Evolutionary conservation across 345 rosid genomes (phyloP), one percentile per base, ranked within the genome.

Genomic region (Gossypium ekmanianum): DNA sequence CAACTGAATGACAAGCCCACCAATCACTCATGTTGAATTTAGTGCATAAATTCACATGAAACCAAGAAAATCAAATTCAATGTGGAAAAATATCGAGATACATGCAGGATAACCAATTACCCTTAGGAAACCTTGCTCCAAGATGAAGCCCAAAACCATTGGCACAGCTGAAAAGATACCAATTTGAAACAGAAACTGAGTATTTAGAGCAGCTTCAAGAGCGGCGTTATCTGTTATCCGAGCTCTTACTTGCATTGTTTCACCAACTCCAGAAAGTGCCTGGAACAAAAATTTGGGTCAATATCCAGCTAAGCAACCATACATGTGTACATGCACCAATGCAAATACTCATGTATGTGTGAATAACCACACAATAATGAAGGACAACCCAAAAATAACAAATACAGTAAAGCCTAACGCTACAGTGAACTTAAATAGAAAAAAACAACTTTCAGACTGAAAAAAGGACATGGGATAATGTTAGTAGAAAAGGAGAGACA

Each of bases 201-300:
- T 89, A 87, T 89, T 91, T 73, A 95, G 69, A 75, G 99, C 99
- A 52, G 94, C 85, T 74, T 76, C 88, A 71, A 95, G 86, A 72
- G 99, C 93, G 24, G 86, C 82, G 75, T 95, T 92, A 10, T 88
- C 34, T 11, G 71, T 66, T 74, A 93, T 76, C 26, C 34, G 41
- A 76, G 99, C 94, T 88, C 97, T 83, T 7, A 2, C 74, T 79
- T 79, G 78, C 71, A 95, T 77, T 58, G 79, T 66, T 82, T 89
- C 97, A 76, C 98, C 99, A 75, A 93, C 89, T 71, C 99, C 99
- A 80, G 99, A 95, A 13, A 95, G 86, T 43, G 97, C 97, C 98
- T 94, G 87, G 65, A 79, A 79, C 45, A 78, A 63, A 72, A 72
- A n/a, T 9, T 75, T 62, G 47, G 48, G 41, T 63, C 39, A 71